Evolutionary conservation across 441 rosid species (phyloP), one percentile per base, ranked within the genome.

Genomic region (Brassica balearica): DNA sequence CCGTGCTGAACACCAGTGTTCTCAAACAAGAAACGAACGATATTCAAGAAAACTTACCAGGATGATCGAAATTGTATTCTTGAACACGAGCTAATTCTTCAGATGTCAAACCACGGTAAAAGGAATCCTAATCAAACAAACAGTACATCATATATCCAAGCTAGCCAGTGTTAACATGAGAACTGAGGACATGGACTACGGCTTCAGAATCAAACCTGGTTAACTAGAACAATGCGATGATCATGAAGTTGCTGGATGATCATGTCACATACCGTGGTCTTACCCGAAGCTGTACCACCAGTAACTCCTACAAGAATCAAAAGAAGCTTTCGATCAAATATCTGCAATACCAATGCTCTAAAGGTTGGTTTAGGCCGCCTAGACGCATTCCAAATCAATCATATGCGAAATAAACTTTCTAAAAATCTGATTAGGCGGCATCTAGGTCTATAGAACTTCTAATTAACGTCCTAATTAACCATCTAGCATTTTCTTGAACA

Each of bases 211-310:
- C 70, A 6, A 66, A 95, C 98, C 99, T 96, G 99, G 80, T 87
- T 96, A 71, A 96, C 91, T 27, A 93, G 88, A 72, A 96, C 99
- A 71, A 93, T 92, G 1, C 99, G 97, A 79, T 96, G 99, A 88
- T 96, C 99, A 71, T 91, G 99, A 80, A 95, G 98, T 81, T 93
- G 97, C 73, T 95, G 98, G 80, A 95, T 95, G 72, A 95, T 95
- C 99, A 93, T 91, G 76, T 96, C 99, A 77, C 99, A 96, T 23
- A 96, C 99, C 0, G 98, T 96, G 8, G 99, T 96, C 85, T 96
- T 96, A 51, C 99, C 99, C 0, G 99, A 96, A 83, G 99, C 98
- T 1, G 97, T 96, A 81, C 99, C 99, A 67, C 99, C 99, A 9
- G 94, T 93, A 34, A 96, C 99, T 74, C 99, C 98, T 96, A 80